Percentiles rank a stretch among this genome's conserved stretches.
Evolutionary conservation across 2,329 filamentous ascomycete genomes (phyloP).

Genomic region (Neonectria ditissima): DNA sequence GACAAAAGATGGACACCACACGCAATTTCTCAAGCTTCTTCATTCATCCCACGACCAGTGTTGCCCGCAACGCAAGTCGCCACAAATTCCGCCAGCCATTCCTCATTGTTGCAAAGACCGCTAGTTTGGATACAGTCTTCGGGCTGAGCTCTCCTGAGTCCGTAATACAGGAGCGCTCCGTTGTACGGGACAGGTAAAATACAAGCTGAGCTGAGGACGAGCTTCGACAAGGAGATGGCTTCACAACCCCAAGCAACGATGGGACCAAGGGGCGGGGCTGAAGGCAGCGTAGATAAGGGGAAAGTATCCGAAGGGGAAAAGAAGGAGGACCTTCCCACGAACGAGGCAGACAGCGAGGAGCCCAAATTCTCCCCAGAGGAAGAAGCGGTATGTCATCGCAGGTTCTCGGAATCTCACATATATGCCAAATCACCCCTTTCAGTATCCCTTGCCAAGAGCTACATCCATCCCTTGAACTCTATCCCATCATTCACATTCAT

Average conservation of each 20-base stretch:
- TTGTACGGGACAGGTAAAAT: not conserved
- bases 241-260: conserved; percentile 14
- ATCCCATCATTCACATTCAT: not conserved
- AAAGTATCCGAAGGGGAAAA: not conserved
- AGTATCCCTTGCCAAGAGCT: not conserved
- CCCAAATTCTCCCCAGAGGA: conserved; percentile 65
- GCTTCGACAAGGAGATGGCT: not conserved
- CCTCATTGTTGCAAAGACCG: not conserved
- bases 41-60: not conserved
- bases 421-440: not conserved
- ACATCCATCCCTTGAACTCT: not conserved
- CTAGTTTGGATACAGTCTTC: not conserved
- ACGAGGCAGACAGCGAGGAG: conserved; percentile 40
- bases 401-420: not conserved
- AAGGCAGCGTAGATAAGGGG: conserved; percentile 7
- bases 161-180: not conserved
- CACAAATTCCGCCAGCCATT: not conserved
- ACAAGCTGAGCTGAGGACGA: not conserved
- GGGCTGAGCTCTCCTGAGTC: not conserved
- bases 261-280: conserved; percentile 15
- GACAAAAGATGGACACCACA: not conserved
- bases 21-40: not conserved
- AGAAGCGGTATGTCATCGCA: conserved; percentile 61
- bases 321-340: conserved; percentile 14
- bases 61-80: not conserved